Evolutionary conservation across 2,329 filamentous ascomycete genomes (phyloP), one percentile per base, ranked within the genome.

Genomic region (Colletotrichum sp.): DNA sequence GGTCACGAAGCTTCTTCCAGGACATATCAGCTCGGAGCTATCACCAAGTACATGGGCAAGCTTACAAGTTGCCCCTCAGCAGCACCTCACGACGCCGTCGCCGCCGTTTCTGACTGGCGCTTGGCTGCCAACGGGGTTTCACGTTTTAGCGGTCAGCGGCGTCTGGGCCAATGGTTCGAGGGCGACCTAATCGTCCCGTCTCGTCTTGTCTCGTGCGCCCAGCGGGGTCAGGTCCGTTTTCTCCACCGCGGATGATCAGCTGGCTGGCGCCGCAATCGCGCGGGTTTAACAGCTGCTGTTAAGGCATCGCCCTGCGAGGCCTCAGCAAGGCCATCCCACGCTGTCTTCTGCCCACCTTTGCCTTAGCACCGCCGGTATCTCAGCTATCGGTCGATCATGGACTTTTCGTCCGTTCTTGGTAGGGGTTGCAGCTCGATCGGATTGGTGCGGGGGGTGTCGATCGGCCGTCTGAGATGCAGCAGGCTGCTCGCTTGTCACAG

Each of bases 181-280:
- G 57, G 44, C 39, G 30, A 63, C 30, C 63, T 32, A 76, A 76
- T 62, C 72, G 65, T 67, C 60, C 69, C 72, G 69, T 75, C 63
- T 76, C 34, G 64, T 65, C 70, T 36, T 73, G 73, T 73, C 73
- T 73, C 73, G 73, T 76, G 70, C 70, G 49, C 64, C n/a, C 32
- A 49, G 70, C 63, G 73, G 73, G 71, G 49, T 72, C 30, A 66
- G 71, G 60, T 74, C 75, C 67, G 75, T 66, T 57, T 75, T 75
- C 60, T 63, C 75, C 76, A 77, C 65, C 18, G 66, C 76, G 73
- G 76, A 76, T 77, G 76, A 77, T 77, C 73, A 77, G 69, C 76
- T 77, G 76, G 64, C 55, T 69, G 72, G 76, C 63, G 73, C 76
- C 64, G 73, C 68, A 76, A 39, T 64, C 28, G 65, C 64, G 73